Evolutionary conservation across 2,329 filamentous ascomycete species (phyloP).

Genomic region (Colletotrichum gloeosporioides): DNA sequence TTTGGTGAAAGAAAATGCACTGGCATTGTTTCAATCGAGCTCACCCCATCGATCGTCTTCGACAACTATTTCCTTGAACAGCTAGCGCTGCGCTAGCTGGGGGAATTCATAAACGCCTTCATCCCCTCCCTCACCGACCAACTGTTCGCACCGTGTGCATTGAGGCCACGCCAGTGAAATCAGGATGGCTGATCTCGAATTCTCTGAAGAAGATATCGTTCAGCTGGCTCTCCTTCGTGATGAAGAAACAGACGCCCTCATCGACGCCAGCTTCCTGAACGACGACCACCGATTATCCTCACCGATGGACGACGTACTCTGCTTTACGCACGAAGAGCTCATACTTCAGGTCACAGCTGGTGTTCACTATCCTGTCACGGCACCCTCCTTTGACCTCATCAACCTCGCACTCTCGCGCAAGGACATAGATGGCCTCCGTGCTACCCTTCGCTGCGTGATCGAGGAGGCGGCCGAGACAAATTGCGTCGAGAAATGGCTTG

Average conservation of each 20-base stretch:
- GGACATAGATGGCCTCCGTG: slow-evolving; percentile 24
- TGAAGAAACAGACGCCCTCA: slow-evolving; percentile 31
- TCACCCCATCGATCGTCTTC: background rate
- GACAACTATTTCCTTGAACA: background rate
- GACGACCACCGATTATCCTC: slow-evolving; percentile 23
- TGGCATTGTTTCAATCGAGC: background rate
- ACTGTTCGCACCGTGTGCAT: background rate
- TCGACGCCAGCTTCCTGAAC: slow-evolving; percentile 25
- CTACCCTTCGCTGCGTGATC: slow-evolving; percentile 18
- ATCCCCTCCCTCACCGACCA: background rate
- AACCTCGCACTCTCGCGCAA: slow-evolving; percentile 21
- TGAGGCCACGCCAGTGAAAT: background rate
- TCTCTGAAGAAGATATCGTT: slow-evolving; percentile 29
- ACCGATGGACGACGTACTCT: slow-evolving; percentile 23
- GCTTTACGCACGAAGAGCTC: slow-evolving; percentile 27
- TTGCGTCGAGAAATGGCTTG: slow-evolving; percentile 26
- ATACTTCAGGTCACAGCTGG: slow-evolving; percentile 27
- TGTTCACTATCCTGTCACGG: slow-evolving; percentile 25
- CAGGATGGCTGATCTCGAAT: background rate
- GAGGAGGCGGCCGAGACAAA: slow-evolving; percentile 24
- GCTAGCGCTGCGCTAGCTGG: background rate
- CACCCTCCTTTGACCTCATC: slow-evolving; percentile 24
- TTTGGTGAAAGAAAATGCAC: background rate
- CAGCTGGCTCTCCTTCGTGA: slow-evolving; percentile 31
- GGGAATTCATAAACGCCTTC: background rate